These are phyloP conservation scores for Penicillium sp. DNA, from an alignment of 2,329 filamentous ascomycete genomes.

Conservation along the genomic window DNA sequence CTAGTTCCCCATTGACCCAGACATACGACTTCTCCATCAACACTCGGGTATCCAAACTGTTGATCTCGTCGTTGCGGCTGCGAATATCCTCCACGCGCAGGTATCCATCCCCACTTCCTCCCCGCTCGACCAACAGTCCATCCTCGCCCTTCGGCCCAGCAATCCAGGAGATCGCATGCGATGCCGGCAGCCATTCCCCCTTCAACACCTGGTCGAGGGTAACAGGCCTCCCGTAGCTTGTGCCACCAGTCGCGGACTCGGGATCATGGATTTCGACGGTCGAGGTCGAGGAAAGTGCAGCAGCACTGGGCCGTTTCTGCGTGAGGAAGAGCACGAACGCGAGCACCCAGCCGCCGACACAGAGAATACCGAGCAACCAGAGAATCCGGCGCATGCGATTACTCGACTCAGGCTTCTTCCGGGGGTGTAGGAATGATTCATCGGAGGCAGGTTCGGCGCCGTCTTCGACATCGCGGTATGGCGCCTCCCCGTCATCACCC, in stretches of 20 bases:
- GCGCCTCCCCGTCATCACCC: conserved; percentile 7
- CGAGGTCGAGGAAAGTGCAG: conserved; percentile 25
- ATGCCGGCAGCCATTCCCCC: conserved; percentile 38
- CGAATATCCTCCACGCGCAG: conserved; percentile 85
- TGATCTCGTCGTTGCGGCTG: conserved; percentile 48
- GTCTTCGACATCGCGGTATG: conserved; percentile 39
- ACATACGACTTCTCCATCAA: conserved; percentile 73
- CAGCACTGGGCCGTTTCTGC: conserved; percentile 33
- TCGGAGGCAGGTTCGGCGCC: conserved; percentile 25
- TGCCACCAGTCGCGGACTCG: conserved; percentile 30
- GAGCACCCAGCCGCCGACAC: conserved; percentile 46
- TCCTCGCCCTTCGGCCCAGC: conserved; percentile 58
- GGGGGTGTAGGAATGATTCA: conserved; percentile 25
- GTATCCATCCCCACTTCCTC: conserved; percentile 63
- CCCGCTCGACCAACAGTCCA: conserved; percentile 75
- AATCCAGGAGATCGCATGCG: conserved; percentile 48
- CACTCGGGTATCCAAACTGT: conserved; percentile 57
- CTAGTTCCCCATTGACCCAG: conserved; percentile 53
- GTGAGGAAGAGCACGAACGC: conserved; percentile 45
- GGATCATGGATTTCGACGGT: conserved; percentile 28
- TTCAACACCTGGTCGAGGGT: conserved; percentile 43
- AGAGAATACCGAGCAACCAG: conserved; percentile 43
- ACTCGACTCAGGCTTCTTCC: conserved; percentile 25
- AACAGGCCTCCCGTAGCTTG: conserved; percentile 42
- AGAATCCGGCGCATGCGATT: conserved; percentile 38